Conservation (phyloP, 176 grass and related monocot species). For the Phoenix dactylifera region DNA sequence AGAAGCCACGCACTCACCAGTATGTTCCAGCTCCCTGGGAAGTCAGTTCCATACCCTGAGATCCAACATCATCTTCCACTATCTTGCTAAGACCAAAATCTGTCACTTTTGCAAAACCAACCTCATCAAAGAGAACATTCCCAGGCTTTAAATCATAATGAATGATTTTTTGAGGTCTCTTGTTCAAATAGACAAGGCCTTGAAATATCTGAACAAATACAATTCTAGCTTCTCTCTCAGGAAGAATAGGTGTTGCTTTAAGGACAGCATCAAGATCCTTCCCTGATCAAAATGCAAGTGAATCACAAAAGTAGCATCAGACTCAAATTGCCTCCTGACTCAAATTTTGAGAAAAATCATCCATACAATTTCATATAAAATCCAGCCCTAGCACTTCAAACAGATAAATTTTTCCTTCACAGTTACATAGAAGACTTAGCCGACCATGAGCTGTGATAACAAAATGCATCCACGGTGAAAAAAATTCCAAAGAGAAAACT, state of each 20-base stretch:
- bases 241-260: conserved; percentile 89
- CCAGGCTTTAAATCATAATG: conserved; percentile 98
- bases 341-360: no score
- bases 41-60: conserved; percentile 98
- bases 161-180: conserved; percentile 89
- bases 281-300: conserved; percentile 41
- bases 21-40: conserved; percentile 99
- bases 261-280: conserved; percentile 98
- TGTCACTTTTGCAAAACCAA: conserved; percentile 92
- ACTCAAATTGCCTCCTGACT: no score
- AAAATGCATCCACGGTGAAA: no score
- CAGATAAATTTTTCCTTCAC: not conserved
- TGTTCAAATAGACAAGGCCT: conserved; percentile 96
- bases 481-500: not conserved
- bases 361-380: no score
- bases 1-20: conserved; percentile 41
- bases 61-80: conserved; percentile 97
- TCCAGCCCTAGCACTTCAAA: no score
- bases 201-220: conserved; percentile 99
- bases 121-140: conserved; percentile 94
- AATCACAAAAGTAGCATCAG: conserved; percentile 30
- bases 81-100: conserved; percentile 99
- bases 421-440: no score
- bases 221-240: conserved; percentile 97
- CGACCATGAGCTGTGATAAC: no score